A percentile compares a stretch with the other conserved stretches of the same genome.
phyloP scores from a whole-genome alignment of 2,329 filamentous ascomycete species.

The Byssoonygena ceratinophila region DNA sequence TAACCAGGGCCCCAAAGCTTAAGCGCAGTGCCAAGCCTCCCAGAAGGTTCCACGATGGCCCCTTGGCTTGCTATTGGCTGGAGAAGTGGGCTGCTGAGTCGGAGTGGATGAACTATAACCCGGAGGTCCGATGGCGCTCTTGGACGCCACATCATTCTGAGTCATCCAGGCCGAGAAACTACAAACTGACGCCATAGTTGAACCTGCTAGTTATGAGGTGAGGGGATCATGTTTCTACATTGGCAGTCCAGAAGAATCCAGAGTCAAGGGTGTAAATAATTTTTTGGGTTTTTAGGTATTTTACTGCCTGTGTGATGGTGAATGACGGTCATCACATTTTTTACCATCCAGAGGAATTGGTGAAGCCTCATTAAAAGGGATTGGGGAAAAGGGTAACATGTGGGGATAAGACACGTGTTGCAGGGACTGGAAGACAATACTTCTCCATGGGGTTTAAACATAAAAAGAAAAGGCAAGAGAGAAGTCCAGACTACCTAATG shows the following conservation, averaged over 20 bases:
- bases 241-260: too few species aligned
- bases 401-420: neutral
- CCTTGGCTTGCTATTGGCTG: neutral
- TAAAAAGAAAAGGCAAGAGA: neutral
- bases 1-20: slow-evolving; percentile 5
- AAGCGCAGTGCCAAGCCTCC: neutral
- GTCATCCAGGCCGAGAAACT: too few species aligned
- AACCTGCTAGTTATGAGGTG: too few species aligned
- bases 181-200: too few species aligned
- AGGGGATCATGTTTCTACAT: too few species aligned
- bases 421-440: too few species aligned
- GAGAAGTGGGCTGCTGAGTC: neutral
- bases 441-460: neutral
- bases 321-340: too few species aligned
- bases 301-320: too few species aligned
- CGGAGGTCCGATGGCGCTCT: neutral
- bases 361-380: neutral
- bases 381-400: neutral
- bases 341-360: too few species aligned
- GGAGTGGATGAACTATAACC: neutral
- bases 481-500: neutral
- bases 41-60: neutral
- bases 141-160: neutral
- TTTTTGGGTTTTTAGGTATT: too few species aligned
- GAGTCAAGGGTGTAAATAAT: too few species aligned